These are phyloP conservation scores for Lunasporangiospora selenospora DNA, from an alignment of 192 early-diverging fungal species.

Conservation along the genomic window DNA sequence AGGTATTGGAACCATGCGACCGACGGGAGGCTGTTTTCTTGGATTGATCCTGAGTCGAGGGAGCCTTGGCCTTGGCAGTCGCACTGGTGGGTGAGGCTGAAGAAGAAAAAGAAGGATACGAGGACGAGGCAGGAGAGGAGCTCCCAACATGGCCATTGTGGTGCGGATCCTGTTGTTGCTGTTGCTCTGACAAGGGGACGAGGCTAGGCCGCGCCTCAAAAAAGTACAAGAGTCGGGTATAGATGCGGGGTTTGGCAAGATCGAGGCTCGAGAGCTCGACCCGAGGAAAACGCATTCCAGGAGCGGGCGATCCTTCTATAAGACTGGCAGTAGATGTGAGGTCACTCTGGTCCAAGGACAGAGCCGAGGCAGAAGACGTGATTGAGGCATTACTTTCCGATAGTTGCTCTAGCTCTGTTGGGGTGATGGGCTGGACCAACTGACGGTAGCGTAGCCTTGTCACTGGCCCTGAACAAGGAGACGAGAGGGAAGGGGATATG, in stretches of 20 bases:
- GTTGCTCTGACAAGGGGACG: too few relatives aligned
- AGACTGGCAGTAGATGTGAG: too few relatives aligned
- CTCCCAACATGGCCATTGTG: not conserved
- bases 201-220: too few relatives aligned
- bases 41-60: too few relatives aligned
- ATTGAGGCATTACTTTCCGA: too few relatives aligned
- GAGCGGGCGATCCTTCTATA: too few relatives aligned
- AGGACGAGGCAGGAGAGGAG: not conserved
- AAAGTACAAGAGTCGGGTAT: conserved; percentile 49
- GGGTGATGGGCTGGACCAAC: conserved; percentile 38
- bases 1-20: too few relatives aligned
- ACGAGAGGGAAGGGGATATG: too few relatives aligned
- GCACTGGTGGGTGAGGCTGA: conserved; percentile 5
- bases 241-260: conserved; percentile 47
- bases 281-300: conserved; percentile 26
- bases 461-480: not conserved
- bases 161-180: conserved; percentile 12
- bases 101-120: conserved; percentile 6
- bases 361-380: too few relatives aligned
- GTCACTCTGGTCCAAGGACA: too few relatives aligned
- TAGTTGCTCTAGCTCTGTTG: conserved; percentile 38
- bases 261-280: conserved; percentile 38
- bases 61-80: not conserved
- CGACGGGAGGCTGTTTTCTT: conserved; percentile 4
- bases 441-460: conserved; percentile 38